A percentile compares a stretch with the other conserved stretches of the same genome.
Evolutionary conservation across 2,329 filamentous ascomycete genomes (phyloP).

Genomic region (Curvularia eragrostidis): DNA sequence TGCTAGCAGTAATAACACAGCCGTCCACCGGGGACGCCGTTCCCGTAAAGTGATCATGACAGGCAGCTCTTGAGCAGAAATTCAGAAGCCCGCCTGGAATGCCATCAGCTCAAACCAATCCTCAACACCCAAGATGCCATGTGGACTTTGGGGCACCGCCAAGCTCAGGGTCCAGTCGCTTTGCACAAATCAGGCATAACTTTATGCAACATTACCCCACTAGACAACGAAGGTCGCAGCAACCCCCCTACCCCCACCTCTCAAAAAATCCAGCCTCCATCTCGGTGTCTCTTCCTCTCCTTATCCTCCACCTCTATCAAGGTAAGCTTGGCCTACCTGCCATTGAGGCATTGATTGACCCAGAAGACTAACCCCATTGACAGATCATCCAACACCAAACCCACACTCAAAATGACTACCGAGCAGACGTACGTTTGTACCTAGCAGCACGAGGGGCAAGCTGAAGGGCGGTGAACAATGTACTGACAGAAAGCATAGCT

Average conservation of each 20-base stretch:
- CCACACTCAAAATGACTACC: conserved; percentile 60
- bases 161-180: conserved; percentile 16
- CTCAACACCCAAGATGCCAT: conserved; percentile 20
- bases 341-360: conserved; percentile 55
- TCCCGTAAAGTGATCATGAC: conserved; percentile 36
- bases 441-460: background rate
- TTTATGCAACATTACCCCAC: conserved; percentile 20
- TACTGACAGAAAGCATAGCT: conserved; percentile 65
- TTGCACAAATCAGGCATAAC: conserved; percentile 16
- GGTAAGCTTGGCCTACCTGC: conserved; percentile 39
- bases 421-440: conserved; percentile 82
- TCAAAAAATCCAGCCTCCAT: conserved; percentile 39
- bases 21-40: conserved; percentile 66
- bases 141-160: conserved; percentile 23
- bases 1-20: conserved; percentile 48
- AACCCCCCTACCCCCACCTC: conserved; percentile 33
- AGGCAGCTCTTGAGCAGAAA: conserved; percentile 26
- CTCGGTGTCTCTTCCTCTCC: conserved; percentile 17
- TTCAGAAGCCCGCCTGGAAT: conserved; percentile 29
- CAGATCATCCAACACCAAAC: conserved; percentile 44
- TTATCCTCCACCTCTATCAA: conserved; percentile 22
- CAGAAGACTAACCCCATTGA: conserved; percentile 55
- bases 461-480: conserved; percentile 28
- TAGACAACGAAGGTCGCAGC: conserved; percentile 20
- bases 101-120: conserved; percentile 11